phyloP scores from a whole-genome alignment of 331 rosid species.

The Erythrophleum ivorense region DNA sequence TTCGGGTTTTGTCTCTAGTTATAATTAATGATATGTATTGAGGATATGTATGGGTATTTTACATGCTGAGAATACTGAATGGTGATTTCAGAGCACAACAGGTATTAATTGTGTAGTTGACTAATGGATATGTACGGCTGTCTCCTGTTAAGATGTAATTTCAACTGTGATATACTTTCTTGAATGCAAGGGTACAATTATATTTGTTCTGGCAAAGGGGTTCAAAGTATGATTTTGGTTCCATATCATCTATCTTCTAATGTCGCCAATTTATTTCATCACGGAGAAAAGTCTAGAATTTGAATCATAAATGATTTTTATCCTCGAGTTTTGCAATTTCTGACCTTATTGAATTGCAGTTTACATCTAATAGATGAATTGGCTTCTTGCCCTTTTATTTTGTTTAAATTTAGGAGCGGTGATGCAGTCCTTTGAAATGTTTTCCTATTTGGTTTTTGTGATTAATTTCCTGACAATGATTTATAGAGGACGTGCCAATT shows the following conservation, averaged over 20 bases:
- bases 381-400: neutral
- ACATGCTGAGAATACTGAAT: neutral
- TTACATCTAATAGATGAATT: constrained; percentile 6
- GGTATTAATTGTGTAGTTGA: neutral
- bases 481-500: constrained; percentile 62
- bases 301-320: neutral
- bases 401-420: constrained; percentile 2
- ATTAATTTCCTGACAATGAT: constrained; percentile 21
- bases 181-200: constrained; percentile 12
- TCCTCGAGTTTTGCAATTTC: neutral
- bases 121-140: neutral
- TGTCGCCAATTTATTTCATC: constrained; percentile 3
- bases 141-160: neutral
- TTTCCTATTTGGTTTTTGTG: constrained; percentile 17
- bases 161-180: neutral
- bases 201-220: neutral
- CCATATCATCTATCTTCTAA: neutral
- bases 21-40: neutral
- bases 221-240: constrained; percentile 10
- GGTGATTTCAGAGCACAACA: neutral
- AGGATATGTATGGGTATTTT: neutral
- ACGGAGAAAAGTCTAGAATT: neutral
- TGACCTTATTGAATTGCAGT: neutral
- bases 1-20: neutral
- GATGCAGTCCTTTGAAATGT: constrained; percentile 13